phyloP scores from a whole-genome alignment of 371 early-diverging fungal genomes.

The Massospora cicadina region DNA sequence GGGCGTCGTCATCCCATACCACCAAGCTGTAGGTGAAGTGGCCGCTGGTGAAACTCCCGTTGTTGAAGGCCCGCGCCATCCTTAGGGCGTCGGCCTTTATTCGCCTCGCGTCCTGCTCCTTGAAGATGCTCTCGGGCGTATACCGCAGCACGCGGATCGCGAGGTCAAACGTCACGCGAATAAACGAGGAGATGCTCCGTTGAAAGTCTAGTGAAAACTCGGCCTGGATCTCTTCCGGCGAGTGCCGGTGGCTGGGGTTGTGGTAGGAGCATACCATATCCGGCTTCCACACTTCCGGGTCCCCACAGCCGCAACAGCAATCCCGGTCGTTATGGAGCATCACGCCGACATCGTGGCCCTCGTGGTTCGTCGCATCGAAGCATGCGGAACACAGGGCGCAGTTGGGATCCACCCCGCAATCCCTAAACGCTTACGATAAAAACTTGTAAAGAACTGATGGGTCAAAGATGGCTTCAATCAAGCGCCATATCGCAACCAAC shows the following conservation, averaged over 20 bases:
- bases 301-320: constrained; percentile 91
- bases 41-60: background rate
- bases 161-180: background rate
- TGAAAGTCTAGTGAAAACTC: background rate
- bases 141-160: background rate
- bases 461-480: too few species aligned
- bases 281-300: constrained; percentile 83
- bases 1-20: constrained; percentile 8
- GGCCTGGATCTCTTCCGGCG: background rate
- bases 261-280: constrained; percentile 76
- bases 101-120: background rate
- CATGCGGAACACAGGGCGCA: constrained; percentile 88
- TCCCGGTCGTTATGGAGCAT: constrained; percentile 8
- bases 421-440: constrained; percentile 36
- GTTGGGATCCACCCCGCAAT: constrained; percentile 84
- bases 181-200: background rate
- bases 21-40: constrained; percentile 1
- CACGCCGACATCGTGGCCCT: constrained; percentile 80
- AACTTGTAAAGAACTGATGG: too few species aligned
- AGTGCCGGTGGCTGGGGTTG: constrained; percentile 14
- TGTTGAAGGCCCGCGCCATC: background rate
- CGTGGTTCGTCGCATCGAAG: constrained; percentile 81
- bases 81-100: background rate
- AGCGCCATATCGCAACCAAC: too few species aligned
- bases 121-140: constrained; percentile 6